Evolutionary conservation across 305 asterid genomes (phyloP).

Genomic region (Fraxinus xanthoxyloides): DNA sequence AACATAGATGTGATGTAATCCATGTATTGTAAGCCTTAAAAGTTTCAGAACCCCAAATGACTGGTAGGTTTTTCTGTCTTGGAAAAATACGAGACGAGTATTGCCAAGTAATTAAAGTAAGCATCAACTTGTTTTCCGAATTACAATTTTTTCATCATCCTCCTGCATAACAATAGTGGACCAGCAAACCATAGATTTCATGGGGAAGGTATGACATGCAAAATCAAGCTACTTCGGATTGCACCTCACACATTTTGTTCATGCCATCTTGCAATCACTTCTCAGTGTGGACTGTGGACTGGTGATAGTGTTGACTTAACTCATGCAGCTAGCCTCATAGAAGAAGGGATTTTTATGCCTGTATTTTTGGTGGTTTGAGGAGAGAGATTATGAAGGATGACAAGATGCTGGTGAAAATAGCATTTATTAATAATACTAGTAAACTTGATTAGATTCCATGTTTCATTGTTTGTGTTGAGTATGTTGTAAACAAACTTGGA

Average conservation of each 20-base stretch:
- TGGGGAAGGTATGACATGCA: not conserved
- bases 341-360: not conserved
- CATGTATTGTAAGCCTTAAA: not conserved
- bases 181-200: not conserved
- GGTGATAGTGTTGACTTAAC: not conserved
- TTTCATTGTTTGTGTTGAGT: slow-evolving; percentile 11
- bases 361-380: not conserved
- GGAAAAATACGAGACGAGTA: not conserved
- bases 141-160: not conserved
- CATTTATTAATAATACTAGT: not conserved
- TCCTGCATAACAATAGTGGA: not conserved
- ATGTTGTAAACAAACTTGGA: not conserved
- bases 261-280: slow-evolving; percentile 1
- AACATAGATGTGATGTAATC: not conserved
- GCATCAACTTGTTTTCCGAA: not conserved
- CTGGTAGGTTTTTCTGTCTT: not conserved
- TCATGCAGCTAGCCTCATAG: not conserved
- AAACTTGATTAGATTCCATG: not conserved
- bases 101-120: not conserved
- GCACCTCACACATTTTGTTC: not conserved
- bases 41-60: not conserved
- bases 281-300: slow-evolving; percentile 1
- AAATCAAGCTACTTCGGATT: not conserved
- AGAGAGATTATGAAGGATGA: slow-evolving; percentile 3
- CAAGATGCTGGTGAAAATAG: not conserved